These are phyloP conservation scores for Phytomonas serpens DNA, from an alignment of 208 protist species.

Conservation along the genomic window DNA sequence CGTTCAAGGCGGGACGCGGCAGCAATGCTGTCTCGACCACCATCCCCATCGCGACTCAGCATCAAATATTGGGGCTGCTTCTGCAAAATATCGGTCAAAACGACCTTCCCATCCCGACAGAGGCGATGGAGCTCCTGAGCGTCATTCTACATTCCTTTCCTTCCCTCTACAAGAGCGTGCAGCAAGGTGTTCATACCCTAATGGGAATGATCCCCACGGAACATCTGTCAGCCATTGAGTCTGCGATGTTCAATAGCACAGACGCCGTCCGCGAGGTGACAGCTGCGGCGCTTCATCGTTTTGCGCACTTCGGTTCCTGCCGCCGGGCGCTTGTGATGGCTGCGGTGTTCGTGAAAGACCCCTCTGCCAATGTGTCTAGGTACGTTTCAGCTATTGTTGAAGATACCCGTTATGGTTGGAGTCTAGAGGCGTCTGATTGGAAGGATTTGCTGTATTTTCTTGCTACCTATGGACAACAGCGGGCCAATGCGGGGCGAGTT, in stretches of 20 bases:
- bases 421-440: conserved; percentile 64
- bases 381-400: conserved; percentile 29
- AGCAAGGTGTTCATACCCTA: conserved; percentile 72
- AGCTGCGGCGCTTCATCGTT: conserved; percentile 52
- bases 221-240: conserved; percentile 47
- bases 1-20: conserved; percentile 77
- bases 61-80: conserved; percentile 78
- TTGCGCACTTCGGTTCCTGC: conserved; percentile 66
- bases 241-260: conserved; percentile 46
- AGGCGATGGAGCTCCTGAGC: conserved; percentile 58
- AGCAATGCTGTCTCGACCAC: conserved; percentile 64
- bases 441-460: conserved; percentile 75
- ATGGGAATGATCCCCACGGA: conserved; percentile 64
- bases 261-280: conserved; percentile 74
- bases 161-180: conserved; percentile 70
- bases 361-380: conserved; percentile 35
- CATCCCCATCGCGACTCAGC: conserved; percentile 82
- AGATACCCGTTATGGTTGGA: conserved; percentile 30
- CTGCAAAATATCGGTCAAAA: conserved; percentile 69
- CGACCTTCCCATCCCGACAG: conserved; percentile 26
- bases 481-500: conserved; percentile 49
- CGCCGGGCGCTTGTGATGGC: conserved; percentile 76
- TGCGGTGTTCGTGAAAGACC: conserved; percentile 42
- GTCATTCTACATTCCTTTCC: conserved; percentile 75
- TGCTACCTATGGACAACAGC: conserved; percentile 45